phyloP scores from a whole-genome alignment of 768 basidiomycete species.

The Leccinum disarticulatum region DNA sequence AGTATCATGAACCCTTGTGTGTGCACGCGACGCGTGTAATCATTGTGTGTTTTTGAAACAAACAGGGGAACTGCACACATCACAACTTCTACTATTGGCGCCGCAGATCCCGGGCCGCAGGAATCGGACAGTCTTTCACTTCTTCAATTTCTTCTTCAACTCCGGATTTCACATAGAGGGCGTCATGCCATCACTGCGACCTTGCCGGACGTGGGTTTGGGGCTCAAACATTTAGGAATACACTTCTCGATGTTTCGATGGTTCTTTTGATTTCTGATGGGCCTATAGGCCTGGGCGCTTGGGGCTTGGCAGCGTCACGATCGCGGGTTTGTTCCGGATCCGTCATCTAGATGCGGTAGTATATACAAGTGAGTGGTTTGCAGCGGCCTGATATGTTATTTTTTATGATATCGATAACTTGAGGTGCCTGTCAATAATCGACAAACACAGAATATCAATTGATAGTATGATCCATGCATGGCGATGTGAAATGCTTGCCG shows the following conservation, averaged over 20 bases:
- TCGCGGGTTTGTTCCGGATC: neutral
- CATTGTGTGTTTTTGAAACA: neutral
- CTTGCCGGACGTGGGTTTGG: neutral
- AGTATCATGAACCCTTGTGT: too few relatives aligned
- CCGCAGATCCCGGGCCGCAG: neutral
- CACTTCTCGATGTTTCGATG: too few relatives aligned
- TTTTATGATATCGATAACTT: neutral
- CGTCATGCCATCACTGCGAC: neutral
- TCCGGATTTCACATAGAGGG: neutral
- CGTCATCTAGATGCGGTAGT: neutral
- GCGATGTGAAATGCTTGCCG: too few relatives aligned
- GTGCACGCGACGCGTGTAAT: too few relatives aligned
- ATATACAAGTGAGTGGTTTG: too few relatives aligned
- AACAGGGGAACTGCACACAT: neutral
- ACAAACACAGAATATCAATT: too few relatives aligned
- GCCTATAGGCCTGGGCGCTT: too few relatives aligned
- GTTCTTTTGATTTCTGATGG: neutral
- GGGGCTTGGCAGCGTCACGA: neutral
- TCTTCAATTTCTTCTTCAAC: neutral
- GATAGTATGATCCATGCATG: too few relatives aligned
- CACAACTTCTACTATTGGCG: neutral
- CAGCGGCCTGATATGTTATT: too few relatives aligned
- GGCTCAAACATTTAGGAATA: neutral
- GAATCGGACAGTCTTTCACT: neutral
- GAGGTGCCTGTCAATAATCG: neutral